Base-by-base conservation (phyloP, 1,139 yeast species). In the Zhuliangozyma blackwelliae region DNA sequence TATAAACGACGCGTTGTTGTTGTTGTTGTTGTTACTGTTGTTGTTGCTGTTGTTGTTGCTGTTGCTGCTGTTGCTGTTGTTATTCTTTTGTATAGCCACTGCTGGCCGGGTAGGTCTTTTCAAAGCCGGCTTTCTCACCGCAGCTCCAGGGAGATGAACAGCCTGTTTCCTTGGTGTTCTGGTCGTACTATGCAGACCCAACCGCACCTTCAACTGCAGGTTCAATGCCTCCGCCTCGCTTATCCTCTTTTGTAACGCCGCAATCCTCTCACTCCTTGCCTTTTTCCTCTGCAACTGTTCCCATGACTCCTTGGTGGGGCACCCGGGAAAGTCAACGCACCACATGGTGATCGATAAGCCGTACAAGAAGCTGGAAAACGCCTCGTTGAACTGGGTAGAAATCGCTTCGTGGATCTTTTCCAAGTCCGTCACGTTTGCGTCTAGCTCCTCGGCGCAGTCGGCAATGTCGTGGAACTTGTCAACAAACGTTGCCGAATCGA, bases 291-390 rank as follows among this genome's bases (percentile, higher is more conserved):
- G 55, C 13, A 61, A 47, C 34, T 56, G 52, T 30, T 67, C 66
- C 63, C 65, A 64, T 23, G 58, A 61, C n/a, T 52, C 56, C 36
- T 53, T 52, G 5, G 65, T 57, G 8, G 75, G 74, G 33, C 66
- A 54, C 1, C 67, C 68, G 1, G 72, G 72, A 45, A 78, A 77
- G 49, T 76, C 80, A 25, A 77, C 77, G 57, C 86, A 79, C 78
- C 83, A 79, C 57, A 82, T 79, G 38, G 81, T 78, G 49, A 79
- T 73, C 46, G 75, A 69, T 37, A 80, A 54, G 5, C 88, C 87
- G 49, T 78, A 79, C 36, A 79, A 55, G 33, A 80, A 72, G 30
- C 82, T 67, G 9, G 83, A 77, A 49, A 80, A 70, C 1, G 83
- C 73, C 52, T 80, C 87, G 51, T 80, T 80, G 51, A 80, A 72